Evolutionary conservation across 331 rosid species (phyloP).

Genomic region (Erythrophleum ivorense): DNA sequence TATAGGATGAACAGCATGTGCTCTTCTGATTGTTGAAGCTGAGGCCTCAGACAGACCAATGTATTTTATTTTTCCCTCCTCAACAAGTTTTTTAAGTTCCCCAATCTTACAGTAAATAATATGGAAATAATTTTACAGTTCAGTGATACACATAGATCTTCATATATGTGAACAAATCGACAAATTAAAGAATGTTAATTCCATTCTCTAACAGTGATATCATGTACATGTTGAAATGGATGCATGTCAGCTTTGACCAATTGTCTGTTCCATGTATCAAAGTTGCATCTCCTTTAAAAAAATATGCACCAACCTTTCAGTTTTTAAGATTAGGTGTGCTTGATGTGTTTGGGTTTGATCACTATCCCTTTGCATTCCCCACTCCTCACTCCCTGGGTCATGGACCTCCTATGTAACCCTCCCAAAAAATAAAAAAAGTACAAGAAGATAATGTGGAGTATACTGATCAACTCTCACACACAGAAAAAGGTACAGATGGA

Average conservation of each 20-base stretch:
- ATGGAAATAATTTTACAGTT: background rate
- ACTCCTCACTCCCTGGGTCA: too few relatives aligned
- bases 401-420: too few relatives aligned
- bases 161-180: background rate
- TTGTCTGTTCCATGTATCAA: background rate
- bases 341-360: too few relatives aligned
- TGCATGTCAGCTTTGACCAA: background rate
- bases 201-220: background rate
- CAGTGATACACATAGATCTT: background rate
- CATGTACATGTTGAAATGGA: background rate
- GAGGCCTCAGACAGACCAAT: constrained; percentile 83
- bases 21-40: constrained; percentile 72
- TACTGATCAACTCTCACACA: too few relatives aligned
- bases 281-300: too few relatives aligned
- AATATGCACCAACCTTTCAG: too few relatives aligned
- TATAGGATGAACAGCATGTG: constrained; percentile 72
- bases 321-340: too few relatives aligned
- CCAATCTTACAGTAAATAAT: constrained; percentile 53
- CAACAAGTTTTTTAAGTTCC: constrained; percentile 70
- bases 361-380: too few relatives aligned
- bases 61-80: constrained; percentile 73
- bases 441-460: too few relatives aligned
- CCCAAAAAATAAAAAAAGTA: too few relatives aligned
- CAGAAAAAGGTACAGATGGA: too few relatives aligned
- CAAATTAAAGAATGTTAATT: background rate